phyloP scores from a whole-genome alignment of 169 alveolate genomes.

The Eimeria acervulina region DNA sequence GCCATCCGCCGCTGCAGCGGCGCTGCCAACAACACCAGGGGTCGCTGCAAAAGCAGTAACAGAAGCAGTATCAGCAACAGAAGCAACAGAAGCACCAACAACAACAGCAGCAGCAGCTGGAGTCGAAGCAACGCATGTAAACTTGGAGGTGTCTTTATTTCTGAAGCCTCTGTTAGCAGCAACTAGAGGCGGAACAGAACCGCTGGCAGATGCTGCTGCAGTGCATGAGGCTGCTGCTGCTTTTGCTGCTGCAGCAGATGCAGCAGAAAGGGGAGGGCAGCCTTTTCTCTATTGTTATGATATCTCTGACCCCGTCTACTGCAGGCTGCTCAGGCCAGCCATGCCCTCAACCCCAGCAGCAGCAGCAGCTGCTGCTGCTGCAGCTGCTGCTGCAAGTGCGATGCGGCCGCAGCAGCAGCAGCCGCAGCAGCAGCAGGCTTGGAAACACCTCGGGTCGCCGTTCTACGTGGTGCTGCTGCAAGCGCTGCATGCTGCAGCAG shows the following conservation, averaged over 20 bases:
- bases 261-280: neutral
- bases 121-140: neutral
- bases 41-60: neutral
- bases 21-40: neutral
- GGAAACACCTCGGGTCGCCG: neutral
- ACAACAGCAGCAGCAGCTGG: no score
- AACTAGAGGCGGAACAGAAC: neutral
- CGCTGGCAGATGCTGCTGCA: neutral
- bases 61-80: neutral
- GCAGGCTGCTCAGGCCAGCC: slow-evolving; percentile 8
- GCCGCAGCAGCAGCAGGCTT: neutral
- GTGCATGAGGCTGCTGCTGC: slow-evolving; percentile 39
- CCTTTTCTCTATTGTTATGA: neutral
- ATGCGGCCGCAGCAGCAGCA: neutral
- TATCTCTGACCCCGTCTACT: neutral
- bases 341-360: slow-evolving; percentile 27
- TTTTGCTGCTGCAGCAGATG: neutral
- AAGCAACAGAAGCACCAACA: neutral
- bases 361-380: slow-evolving; percentile 38
- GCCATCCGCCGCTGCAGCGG: neutral
- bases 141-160: neutral
- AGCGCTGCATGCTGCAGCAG: slow-evolving; percentile 11
- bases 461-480: slow-evolving; percentile 43
- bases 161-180: slow-evolving; percentile 13
- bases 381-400: neutral